Conservation (phyloP, 2,329 filamentous ascomycete species). For the Botrytis byssoidea region DNA sequence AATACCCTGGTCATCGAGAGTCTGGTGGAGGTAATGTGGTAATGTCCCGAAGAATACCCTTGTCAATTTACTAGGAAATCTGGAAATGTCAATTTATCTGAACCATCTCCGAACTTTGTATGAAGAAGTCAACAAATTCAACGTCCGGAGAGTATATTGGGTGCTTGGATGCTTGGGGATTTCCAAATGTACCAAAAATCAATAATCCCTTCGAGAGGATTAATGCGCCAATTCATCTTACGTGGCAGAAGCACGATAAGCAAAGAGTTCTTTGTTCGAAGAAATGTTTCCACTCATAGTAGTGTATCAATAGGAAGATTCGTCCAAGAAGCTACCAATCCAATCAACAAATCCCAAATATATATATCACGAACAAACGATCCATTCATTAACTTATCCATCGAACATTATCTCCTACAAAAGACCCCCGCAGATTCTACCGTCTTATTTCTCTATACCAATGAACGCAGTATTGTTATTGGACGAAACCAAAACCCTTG, state of each 20-base stretch:
- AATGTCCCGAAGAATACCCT: neutral
- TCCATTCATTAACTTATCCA: slow-evolving; percentile 87
- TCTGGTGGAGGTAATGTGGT: neutral
- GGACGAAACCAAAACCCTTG: slow-evolving; percentile 98
- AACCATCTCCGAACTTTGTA: neutral
- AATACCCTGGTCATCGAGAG: neutral
- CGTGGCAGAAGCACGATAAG: neutral
- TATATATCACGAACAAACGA: slow-evolving; percentile 69
- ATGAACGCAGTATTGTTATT: slow-evolving; percentile 83
- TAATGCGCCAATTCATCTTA: neutral
- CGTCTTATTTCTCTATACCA: slow-evolving; percentile 84
- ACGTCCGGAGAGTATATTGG: neutral
- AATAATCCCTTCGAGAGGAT: slow-evolving; percentile 8
- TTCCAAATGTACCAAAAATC: neutral
- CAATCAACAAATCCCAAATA: slow-evolving; percentile 58
- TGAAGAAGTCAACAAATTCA: neutral
- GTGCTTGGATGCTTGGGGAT: neutral
- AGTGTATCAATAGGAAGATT: slow-evolving; percentile 18
- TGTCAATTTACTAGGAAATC: neutral
- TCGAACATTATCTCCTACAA: slow-evolving; percentile 87
- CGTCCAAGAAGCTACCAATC: slow-evolving; percentile 34
- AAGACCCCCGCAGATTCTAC: slow-evolving; percentile 69
- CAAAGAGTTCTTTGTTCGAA: slow-evolving; percentile 8
- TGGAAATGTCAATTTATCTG: neutral
- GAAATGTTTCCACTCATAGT: neutral